phyloP scores from a whole-genome alignment of 176 grass and related monocot species.

The Ensete ventricosum region DNA sequence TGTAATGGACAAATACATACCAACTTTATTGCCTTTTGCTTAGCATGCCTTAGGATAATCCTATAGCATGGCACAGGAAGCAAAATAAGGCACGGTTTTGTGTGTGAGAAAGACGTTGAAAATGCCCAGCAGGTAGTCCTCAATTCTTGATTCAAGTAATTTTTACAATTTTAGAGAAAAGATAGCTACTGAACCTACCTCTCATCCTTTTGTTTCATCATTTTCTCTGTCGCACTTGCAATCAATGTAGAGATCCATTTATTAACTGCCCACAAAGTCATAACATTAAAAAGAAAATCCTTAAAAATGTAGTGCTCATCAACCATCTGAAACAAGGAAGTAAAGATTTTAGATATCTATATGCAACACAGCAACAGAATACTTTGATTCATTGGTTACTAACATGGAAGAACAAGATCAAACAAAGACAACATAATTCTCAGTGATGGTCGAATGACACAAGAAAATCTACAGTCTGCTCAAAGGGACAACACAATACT shows the following conservation, averaged over 20 bases:
- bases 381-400: not conserved
- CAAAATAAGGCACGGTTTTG: not conserved
- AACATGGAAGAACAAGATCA: too few species aligned
- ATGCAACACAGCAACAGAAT: not conserved
- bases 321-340: not conserved
- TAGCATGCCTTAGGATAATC: too few species aligned
- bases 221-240: constrained; percentile 64
- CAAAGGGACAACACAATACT: not conserved
- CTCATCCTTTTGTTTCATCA: constrained; percentile 94
- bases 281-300: constrained; percentile 1
- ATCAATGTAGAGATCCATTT: constrained; percentile 92
- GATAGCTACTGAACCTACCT: constrained; percentile 37
- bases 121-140: not conserved
- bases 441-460: too few species aligned
- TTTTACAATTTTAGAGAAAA: not conserved
- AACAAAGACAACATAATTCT: too few species aligned
- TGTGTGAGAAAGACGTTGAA: not conserved
- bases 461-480: not conserved
- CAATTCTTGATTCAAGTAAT: not conserved
- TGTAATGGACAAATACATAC: too few species aligned
- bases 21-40: too few species aligned
- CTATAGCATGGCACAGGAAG: too few species aligned
- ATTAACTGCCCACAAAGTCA: constrained; percentile 51
- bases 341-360: not conserved
- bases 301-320: constrained; percentile 1